These are phyloP conservation scores for Casuarina cunninghamiana DNA, from an alignment of 306 rosid genomes.

Conservation along the genomic window DNA sequence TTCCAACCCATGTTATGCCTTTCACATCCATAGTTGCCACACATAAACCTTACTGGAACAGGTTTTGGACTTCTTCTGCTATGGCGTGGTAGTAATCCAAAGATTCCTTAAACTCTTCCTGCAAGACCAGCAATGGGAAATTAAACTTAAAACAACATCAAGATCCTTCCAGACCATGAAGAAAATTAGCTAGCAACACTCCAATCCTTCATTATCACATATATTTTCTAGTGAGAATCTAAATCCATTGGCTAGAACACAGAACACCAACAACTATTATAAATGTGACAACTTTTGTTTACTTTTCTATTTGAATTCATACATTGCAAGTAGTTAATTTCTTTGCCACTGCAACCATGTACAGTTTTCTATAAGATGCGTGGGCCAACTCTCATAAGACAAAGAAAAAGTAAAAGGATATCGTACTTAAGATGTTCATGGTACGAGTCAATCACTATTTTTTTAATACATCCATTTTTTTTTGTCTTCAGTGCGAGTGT, in stretches of 20 bases:
- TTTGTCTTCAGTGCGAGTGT: no score
- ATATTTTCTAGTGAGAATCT: not conserved
- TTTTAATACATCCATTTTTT: no score
- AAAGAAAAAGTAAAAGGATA: no score
- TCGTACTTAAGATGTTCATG: no score
- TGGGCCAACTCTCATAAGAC: not conserved
- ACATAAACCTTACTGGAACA: conserved; percentile 23
- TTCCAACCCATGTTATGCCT: conserved; percentile 76
- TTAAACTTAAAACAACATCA: not conserved
- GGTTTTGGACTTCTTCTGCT: conserved; percentile 23
- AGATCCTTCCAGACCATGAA: not conserved
- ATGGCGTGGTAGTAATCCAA: conserved; percentile 9
- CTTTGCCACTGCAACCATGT: not conserved
- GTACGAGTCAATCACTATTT: no score
- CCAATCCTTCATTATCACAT: not conserved
- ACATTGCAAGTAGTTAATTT: not conserved
- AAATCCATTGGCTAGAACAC: not conserved
- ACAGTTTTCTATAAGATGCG: not conserved
- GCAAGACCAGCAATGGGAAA: conserved; percentile 23
- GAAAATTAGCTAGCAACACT: not conserved
- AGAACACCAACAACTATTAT: not conserved
- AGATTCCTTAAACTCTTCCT: conserved; percentile 18
- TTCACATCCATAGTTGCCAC: conserved; percentile 55
- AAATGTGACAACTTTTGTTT: not conserved
- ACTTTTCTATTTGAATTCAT: not conserved